Percentiles rank a stretch among this genome's conserved stretches.
phyloP scores from a whole-genome alignment of 208 protist genomes.

The Phytomonas francai region DNA sequence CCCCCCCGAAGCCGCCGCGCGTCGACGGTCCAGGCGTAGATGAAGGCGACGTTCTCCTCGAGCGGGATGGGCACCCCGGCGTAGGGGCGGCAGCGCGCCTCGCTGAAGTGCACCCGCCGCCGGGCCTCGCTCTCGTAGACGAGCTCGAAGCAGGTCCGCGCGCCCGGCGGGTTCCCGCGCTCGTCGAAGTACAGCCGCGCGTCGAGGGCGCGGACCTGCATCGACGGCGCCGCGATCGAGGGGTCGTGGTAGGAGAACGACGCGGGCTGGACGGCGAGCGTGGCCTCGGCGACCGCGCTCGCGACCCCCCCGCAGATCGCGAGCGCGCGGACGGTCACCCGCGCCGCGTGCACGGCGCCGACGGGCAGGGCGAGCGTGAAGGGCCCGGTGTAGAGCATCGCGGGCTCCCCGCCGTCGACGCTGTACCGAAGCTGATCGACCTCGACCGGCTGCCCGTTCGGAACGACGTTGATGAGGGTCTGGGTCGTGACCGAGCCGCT shows the following conservation, averaged over 20 bases:
- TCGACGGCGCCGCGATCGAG: slow-evolving; percentile 39
- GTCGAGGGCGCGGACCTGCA: slow-evolving; percentile 32
- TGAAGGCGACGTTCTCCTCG: slow-evolving; percentile 44
- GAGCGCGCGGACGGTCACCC: slow-evolving; percentile 43
- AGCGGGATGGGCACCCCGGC: slow-evolving; percentile 39
- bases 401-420: slow-evolving; percentile 66
- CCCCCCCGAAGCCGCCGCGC: slow-evolving; percentile 10
- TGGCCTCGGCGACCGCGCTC: slow-evolving; percentile 39
- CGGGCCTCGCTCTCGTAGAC: slow-evolving; percentile 46
- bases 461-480: slow-evolving; percentile 57
- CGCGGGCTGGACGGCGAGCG: slow-evolving; percentile 37
- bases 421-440: slow-evolving; percentile 76
- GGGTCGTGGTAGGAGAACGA: slow-evolving; percentile 63
- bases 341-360: slow-evolving; percentile 13
- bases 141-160: slow-evolving; percentile 61
- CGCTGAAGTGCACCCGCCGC: slow-evolving; percentile 49
- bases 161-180: slow-evolving; percentile 36
- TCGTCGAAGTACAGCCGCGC: slow-evolving; percentile 80
- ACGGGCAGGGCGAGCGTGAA: slow-evolving; percentile 63
- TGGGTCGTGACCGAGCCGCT: slow-evolving; percentile 61
- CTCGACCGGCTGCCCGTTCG: slow-evolving; percentile 29
- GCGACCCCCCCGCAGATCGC: slow-evolving; percentile 23
- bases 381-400: slow-evolving; percentile 57
- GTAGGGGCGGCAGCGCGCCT: slow-evolving; percentile 31
- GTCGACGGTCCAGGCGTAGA: slow-evolving; percentile 73